Evolutionary conservation across 2,329 filamentous ascomycete species (phyloP), one percentile per base, ranked within the genome.

Genomic region (Fusarium subtropicale): DNA sequence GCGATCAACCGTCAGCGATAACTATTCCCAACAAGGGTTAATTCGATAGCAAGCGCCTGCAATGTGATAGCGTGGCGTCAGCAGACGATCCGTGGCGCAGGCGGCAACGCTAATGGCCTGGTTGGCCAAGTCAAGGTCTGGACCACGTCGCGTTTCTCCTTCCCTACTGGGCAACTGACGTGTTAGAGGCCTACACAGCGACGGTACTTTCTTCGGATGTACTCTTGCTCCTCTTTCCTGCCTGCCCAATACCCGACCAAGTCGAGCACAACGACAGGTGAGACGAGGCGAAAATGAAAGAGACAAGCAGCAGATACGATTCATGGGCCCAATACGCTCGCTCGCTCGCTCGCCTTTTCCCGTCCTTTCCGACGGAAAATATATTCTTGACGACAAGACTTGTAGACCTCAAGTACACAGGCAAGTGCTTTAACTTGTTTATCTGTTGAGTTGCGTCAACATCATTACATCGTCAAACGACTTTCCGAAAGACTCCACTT

Each of bases 61-160:
- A 31, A 51, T 61, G 68, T 71, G 68, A 70, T 71, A 56, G 60
- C 46, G 55, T 71, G 68, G 68, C 68, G 64, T 58, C 64, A 71
- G 59, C 64, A 39, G 51, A 42, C 22, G 26, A 15, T 44, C 47
- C 48, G 68, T 69, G 68, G 68, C 68, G 68, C 53, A 65, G 64
- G 64, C 64, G 64, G 53, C 55, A 58, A 51, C 24, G 33, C 52
- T 38, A 28, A 53, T 20, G 38, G 45, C 56, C 46, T 41, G 64
- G 63, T 66, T 68, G 63, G 67, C 33, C 36, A 60, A 47, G 34
- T 33, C 45, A 60, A 33, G 63, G 66, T 22, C 66, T 56, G 39
- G 62, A 41, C 54, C 51, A 45, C 30, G 36, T 58, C 45, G 38
- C 39, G 38, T 36, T 39, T 31, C 52, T 55, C 39, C 38, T 60